Evolutionary conservation across 768 basidiomycete species (phyloP).

Genomic region (Daedaleopsis nitida): DNA sequence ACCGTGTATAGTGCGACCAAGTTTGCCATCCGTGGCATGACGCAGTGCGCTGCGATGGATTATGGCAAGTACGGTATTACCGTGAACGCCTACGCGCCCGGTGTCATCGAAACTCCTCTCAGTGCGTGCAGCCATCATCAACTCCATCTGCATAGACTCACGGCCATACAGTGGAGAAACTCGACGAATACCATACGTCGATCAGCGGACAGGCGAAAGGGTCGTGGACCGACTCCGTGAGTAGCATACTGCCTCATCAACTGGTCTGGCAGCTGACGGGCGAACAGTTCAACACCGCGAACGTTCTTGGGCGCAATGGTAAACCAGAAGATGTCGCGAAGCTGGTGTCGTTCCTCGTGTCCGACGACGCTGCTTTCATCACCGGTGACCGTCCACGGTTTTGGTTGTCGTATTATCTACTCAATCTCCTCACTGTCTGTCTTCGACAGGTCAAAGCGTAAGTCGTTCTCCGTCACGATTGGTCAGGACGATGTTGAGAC

Average conservation of each 20-base stretch:
- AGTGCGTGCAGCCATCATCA: slow-evolving; percentile 1
- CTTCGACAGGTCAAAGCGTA: slow-evolving; percentile 3
- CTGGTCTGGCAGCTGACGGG: background rate
- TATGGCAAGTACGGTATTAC: slow-evolving; percentile 26
- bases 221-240: slow-evolving; percentile 12
- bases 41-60: slow-evolving; percentile 27
- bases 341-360: slow-evolving; percentile 34
- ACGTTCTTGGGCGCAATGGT: slow-evolving; percentile 27
- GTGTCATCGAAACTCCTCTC: slow-evolving; percentile 21
- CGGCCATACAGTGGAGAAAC: slow-evolving; percentile 1
- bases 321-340: slow-evolving; percentile 34
- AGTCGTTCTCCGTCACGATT: background rate
- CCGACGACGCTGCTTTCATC: slow-evolving; percentile 32
- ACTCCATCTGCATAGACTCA: background rate
- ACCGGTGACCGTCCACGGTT: slow-evolving; percentile 23
- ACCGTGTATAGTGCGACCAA: slow-evolving; percentile 28
- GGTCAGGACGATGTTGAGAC: background rate
- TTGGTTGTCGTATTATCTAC: background rate
- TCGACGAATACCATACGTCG: slow-evolving; percentile 22
- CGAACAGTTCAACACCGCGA: slow-evolving; percentile 18
- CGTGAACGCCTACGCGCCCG: slow-evolving; percentile 32
- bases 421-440: background rate
- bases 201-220: slow-evolving; percentile 14
- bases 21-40: slow-evolving; percentile 30
- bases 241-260: background rate